Evolutionary conservation across 352 stramenopile species (phyloP), one percentile per base, ranked within the genome.

Genomic region (Globisporangium rhizosaccharum): DNA sequence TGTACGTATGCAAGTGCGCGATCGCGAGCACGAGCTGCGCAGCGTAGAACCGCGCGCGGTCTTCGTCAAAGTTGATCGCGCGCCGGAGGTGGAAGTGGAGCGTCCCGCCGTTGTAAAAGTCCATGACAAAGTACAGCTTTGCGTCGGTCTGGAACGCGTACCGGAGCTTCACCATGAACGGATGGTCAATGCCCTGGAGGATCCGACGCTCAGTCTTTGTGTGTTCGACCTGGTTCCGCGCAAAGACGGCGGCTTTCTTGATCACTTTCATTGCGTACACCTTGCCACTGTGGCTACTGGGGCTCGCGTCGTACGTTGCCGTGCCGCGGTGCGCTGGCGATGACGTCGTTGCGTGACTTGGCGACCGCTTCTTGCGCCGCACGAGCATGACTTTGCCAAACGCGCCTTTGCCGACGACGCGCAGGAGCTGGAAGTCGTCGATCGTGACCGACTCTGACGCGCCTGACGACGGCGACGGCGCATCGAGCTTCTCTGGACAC

Each of bases 321-420:
- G 41, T 39, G 14, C 39, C 20, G 11, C 33, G 33, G 33, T 46
- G 52, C 4, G 58, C 23, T 25, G 51, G 53, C 2, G 44, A 42
- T 2, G 26, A 37, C 45, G 63, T 67, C 48, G 44, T 47, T 2
- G 44, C 20, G 20, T 49, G n/a, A 1, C 15, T 25, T 4, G 20
- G 18, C 15, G 44, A 25, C 44, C 15, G 17, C 48, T 89, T 91
- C 50, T 88, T 76, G 25, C 56, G 51, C 20, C 79, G 70, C 8
- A 96, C 88, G 30, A 95, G 62, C 76, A 96, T 92, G 14, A 98
- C 96, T 62, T 98, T 98, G 20, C 96, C 96, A 68, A 98, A 99
- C 1, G 93, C 93, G 30, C 97, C 97, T 66, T 97, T 96, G 5
- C 97, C 97, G 15, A 99, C 96, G 3, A 99, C 96, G 26, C 92